Evolutionary conservation across 1,139 yeast species (phyloP), one percentile per base, ranked within the genome.

Genomic region (Taiozyma sp.): DNA sequence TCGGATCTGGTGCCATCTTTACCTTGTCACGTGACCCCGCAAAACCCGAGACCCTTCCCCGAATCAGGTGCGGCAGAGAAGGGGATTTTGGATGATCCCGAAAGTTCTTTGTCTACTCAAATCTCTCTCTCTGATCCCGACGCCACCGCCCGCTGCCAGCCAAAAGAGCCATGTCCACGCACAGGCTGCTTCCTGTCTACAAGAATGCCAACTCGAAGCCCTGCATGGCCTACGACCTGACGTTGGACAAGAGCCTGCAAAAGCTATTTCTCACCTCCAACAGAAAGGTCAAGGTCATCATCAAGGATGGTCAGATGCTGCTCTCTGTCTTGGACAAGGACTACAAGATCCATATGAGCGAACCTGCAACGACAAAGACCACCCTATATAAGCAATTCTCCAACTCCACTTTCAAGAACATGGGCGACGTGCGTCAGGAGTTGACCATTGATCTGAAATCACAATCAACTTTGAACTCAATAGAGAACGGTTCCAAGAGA

Each of bases 371-470:
- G 8, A 35, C n/a, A 9, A 43, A 24, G 32, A 46, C 47, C 11
- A 53, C 52, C 13, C 24, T 56, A 7, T 56, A 56, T 44, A 53
- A 53, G 29, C 57, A 54, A 37, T 54, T 55, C 39, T 53, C 58
- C 6, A 30, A 32, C 6, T 45, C 53, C 3, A 49, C 56, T 19
- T 55, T 52, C 49, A 55, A 55, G 42, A 48, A 49, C 22, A 28
- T 55, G 19, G 58, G 57, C 6, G 11, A 43, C 2, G 26, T 49
- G 8, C 40, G 16, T n/a, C 30, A 14, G 16, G 28, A 19, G 10
- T 28, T 29, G 14, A 16, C 35, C 16, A 26, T 28, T 19, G 43
- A 40, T 40, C 29, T 24, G 9, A 40, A 21, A 14, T 22, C 43
- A 40, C 29, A 30, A 40, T 24, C 28, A 6, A 6, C 30, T 6